A percentile compares a stretch with the other conserved stretches of the same genome.
These are phyloP conservation scores for Ichthyophthirius multifiliis DNA, from an alignment of 169 alveolate genomes.

Conservation along the genomic window DNA sequence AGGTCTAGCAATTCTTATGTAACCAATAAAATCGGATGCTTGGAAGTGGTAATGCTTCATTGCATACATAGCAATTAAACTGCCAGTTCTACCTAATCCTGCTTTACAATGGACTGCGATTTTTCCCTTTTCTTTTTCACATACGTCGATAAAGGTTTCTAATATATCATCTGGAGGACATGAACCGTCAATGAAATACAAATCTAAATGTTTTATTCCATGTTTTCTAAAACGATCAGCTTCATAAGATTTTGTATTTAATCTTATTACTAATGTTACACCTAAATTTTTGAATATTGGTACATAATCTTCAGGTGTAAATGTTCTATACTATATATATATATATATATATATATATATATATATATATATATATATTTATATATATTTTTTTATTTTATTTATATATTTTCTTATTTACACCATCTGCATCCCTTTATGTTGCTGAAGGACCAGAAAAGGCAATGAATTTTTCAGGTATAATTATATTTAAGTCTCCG, in stretches of 20 bases:
- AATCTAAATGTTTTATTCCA: slow-evolving; percentile 66
- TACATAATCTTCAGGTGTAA: slow-evolving; percentile 91
- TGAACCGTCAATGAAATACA: slow-evolving; percentile 80
- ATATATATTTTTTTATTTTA: background rate
- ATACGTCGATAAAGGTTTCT: slow-evolving; percentile 79
- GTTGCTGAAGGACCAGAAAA: slow-evolving; percentile 89
- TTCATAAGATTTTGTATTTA: slow-evolving; percentile 90
- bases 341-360: background rate
- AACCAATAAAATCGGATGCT: slow-evolving; percentile 94
- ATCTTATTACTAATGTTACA: slow-evolving; percentile 87
- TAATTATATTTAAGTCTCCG: slow-evolving; percentile 94
- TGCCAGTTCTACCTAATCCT: slow-evolving; percentile 96
- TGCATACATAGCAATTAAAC: slow-evolving; percentile 92
- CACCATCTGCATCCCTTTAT: slow-evolving; percentile 65
- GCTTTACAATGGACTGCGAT: slow-evolving; percentile 97
- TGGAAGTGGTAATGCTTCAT: slow-evolving; percentile 87
- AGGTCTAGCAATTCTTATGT: slow-evolving; percentile 93
- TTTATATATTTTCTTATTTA: background rate
- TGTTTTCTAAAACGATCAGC: slow-evolving; percentile 53
- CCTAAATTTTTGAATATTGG: slow-evolving; percentile 86
- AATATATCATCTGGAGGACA: slow-evolving; percentile 90
- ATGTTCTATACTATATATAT: slow-evolving; percentile 32
- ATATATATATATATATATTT: background rate
- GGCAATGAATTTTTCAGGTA: slow-evolving; percentile 93
- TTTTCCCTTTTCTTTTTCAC: slow-evolving; percentile 91